phyloP scores from a whole-genome alignment of 2,329 filamentous ascomycete species.

The Arthrobotrys conoides region DNA sequence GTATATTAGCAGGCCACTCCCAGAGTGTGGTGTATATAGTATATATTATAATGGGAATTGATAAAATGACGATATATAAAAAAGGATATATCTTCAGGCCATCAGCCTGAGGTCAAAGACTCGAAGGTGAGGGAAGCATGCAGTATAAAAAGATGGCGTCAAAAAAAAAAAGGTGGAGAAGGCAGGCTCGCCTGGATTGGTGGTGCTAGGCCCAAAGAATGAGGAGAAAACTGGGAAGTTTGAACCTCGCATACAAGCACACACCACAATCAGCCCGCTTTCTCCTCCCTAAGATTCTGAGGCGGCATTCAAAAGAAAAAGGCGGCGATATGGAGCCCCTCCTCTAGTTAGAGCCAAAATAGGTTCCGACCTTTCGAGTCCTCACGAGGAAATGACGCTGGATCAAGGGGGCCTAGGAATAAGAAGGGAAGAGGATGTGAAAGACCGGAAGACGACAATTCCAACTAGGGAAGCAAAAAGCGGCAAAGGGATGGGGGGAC shows the following conservation, averaged over 20 bases:
- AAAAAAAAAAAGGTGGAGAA: conserved; percentile 51
- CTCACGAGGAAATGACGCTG: conserved; percentile 55
- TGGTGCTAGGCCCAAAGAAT: conserved; percentile 54
- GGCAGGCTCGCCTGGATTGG: conserved; percentile 42
- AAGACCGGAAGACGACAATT: background rate
- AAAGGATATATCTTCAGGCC: conserved; percentile 36
- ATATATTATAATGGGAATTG: conserved; percentile 19
- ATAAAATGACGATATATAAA: conserved; percentile 20
- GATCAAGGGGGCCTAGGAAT: conserved; percentile 21
- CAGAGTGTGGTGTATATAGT: conserved; percentile 21
- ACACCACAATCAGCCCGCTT: conserved; percentile 54
- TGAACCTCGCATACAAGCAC: conserved; percentile 52
- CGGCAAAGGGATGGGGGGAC: conserved; percentile 20
- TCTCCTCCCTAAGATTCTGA: conserved; percentile 38
- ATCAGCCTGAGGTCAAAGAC: conserved; percentile 8
- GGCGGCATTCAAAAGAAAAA: conserved; percentile 27
- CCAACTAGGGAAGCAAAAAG: conserved; percentile 16
- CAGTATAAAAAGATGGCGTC: conserved; percentile 50
- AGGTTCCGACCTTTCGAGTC: conserved; percentile 19
- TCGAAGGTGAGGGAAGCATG: conserved; percentile 13
- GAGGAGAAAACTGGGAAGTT: conserved; percentile 57
- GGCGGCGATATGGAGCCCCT: conserved; percentile 41
- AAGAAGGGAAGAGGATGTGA: background rate
- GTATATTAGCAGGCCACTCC: conserved; percentile 32
- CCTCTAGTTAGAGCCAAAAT: conserved; percentile 41